Conservation (phyloP, 2,329 filamentous ascomycete genomes). For the Cercospora janseana region DNA sequence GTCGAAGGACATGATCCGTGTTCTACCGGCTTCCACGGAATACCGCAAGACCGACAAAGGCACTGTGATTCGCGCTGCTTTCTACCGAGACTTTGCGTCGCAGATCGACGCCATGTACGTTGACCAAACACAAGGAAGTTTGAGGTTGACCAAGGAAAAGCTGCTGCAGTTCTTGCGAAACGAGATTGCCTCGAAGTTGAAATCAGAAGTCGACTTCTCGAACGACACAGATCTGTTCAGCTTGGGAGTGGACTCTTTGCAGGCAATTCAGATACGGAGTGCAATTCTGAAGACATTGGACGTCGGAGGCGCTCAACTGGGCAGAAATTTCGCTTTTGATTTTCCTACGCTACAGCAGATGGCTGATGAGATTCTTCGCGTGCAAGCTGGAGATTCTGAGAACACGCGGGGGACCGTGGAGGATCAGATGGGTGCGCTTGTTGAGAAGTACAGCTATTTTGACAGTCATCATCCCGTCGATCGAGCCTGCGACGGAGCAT, state of each 20-base stretch:
- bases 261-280: conserved; percentile 52
- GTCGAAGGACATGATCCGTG: conserved; percentile 52
- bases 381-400: conserved; percentile 41
- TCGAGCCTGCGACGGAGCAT: conserved; percentile 7
- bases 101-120: conserved; percentile 51
- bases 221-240: conserved; percentile 36
- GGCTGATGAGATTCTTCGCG: conserved; percentile 44
- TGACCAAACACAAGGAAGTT: conserved; percentile 16
- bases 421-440: conserved; percentile 46
- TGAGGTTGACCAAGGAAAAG: conserved; percentile 6
- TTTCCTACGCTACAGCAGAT: conserved; percentile 51
- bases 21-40: conserved; percentile 46
- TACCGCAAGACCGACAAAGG: conserved; percentile 59
- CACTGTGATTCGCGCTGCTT: conserved; percentile 54
- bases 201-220: conserved; percentile 5
- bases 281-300: conserved; percentile 54
- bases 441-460: conserved; percentile 45
- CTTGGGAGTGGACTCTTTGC: conserved; percentile 37
- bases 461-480: conserved; percentile 25
- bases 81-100: conserved; percentile 50
- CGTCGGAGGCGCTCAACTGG: conserved; percentile 47
- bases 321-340: conserved; percentile 60
- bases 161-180: conserved; percentile 9
- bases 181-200: conserved; percentile 7
- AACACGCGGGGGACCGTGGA: conserved; percentile 36